Percentiles rank a stretch among this genome's conserved stretches.
Evolutionary conservation across 164 flowering plant species (phyloP).

Genomic region (Chloranthus sessilifolius): DNA sequence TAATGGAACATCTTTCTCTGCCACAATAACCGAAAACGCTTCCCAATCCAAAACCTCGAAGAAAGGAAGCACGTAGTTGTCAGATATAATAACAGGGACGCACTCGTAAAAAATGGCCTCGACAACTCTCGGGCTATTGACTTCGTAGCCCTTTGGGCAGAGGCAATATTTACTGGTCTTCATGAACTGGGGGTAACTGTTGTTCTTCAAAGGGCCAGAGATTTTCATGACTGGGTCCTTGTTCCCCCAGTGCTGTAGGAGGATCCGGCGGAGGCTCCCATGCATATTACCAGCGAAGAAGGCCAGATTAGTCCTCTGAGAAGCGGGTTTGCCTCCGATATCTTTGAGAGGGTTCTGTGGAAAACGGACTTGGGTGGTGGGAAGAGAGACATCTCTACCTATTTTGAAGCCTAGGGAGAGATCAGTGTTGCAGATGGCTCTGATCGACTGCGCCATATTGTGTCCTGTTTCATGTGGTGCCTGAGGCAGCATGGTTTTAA

Average conservation of each 20-base stretch:
- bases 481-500: slow-evolving; percentile 9
- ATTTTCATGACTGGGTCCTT: slow-evolving; percentile 24
- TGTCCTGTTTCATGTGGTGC: slow-evolving; percentile 27
- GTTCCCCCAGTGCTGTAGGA: slow-evolving; percentile 28
- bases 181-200: slow-evolving; percentile 15
- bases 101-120: slow-evolving; percentile 37
- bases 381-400: slow-evolving; percentile 31
- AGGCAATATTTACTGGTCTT: slow-evolving; percentile 29
- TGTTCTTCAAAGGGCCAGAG: slow-evolving; percentile 9
- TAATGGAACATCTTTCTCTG: slow-evolving; percentile 34
- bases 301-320: slow-evolving; percentile 28
- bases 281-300: slow-evolving; percentile 41
- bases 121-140: slow-evolving; percentile 38
- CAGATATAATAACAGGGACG: slow-evolving; percentile 37
- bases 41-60: slow-evolving; percentile 32
- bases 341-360: slow-evolving; percentile 18
- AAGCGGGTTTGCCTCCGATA: slow-evolving; percentile 28
- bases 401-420: slow-evolving; percentile 23
- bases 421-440: slow-evolving; percentile 40
- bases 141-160: slow-evolving; percentile 37
- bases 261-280: slow-evolving; percentile 27
- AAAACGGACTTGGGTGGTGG: slow-evolving; percentile 22
- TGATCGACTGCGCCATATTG: slow-evolving; percentile 17
- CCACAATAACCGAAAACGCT: slow-evolving; percentile 23
- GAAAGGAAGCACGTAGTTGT: slow-evolving; percentile 37